A percentile compares a stretch with the other conserved stretches of the same genome.
Conservation (phyloP, 2,329 filamentous ascomycete species). For the Pseudogymnoascus sp. region DNA sequence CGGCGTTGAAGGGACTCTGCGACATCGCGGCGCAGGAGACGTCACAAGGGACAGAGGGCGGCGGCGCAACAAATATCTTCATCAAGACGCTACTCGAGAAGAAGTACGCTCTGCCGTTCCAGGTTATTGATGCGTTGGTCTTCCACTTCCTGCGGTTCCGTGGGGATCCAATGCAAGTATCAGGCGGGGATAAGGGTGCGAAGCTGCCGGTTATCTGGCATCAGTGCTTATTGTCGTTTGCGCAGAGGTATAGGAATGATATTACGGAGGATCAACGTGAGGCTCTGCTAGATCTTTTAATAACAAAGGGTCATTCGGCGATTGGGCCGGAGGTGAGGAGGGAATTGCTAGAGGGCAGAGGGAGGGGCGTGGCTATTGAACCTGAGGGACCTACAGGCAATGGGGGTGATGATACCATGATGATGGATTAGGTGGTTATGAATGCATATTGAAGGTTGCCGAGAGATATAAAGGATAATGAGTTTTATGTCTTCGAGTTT, state of each 20-base stretch:
- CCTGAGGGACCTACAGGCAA: constrained; percentile 46
- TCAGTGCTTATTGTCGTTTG: constrained; percentile 85
- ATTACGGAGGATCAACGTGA: constrained; percentile 94
- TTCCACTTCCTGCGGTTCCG: constrained; percentile 95
- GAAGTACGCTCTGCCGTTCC: constrained; percentile 91
- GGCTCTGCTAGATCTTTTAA: constrained; percentile 76
- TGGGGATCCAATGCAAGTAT: constrained; percentile 52
- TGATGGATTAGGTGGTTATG: constrained; percentile 43
- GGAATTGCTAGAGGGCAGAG: constrained; percentile 81
- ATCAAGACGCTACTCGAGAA: constrained; percentile 91
- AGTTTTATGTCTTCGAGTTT: background rate
- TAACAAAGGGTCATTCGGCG: constrained; percentile 75
- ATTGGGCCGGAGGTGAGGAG: constrained; percentile 89
- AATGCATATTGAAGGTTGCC: background rate
- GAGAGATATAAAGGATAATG: background rate
- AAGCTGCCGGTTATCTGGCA: constrained; percentile 94
- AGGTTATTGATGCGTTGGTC: constrained; percentile 87
- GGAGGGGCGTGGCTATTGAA: constrained; percentile 67
- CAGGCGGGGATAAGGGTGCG: constrained; percentile 41
- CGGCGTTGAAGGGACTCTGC: constrained; percentile 83
- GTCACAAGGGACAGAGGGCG: constrained; percentile 72
- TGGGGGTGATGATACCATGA: constrained; percentile 82
- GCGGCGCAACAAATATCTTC: constrained; percentile 89
- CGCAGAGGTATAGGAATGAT: constrained; percentile 90
- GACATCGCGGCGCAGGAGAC: constrained; percentile 92